phyloP scores from a whole-genome alignment of 176 grass and related monocot species.

The Oryza brachyantha region DNA sequence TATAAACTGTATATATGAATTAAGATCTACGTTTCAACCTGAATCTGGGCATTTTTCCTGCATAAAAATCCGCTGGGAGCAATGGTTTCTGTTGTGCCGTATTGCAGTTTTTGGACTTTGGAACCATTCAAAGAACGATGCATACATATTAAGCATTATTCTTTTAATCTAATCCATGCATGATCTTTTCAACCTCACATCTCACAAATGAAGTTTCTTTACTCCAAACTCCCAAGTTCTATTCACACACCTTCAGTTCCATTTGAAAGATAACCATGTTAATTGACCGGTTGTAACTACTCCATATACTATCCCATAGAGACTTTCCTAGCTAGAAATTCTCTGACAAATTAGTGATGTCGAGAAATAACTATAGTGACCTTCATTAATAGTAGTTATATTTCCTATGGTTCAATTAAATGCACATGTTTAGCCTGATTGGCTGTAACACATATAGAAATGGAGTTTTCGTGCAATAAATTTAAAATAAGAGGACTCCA shows the following conservation, averaged over 20 bases:
- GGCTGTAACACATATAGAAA: no score
- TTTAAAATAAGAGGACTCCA: no score
- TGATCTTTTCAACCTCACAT: background rate
- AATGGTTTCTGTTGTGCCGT: background rate
- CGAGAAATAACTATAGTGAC: no score
- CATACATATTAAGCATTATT: background rate
- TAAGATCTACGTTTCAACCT: background rate
- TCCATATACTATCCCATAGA: no score
- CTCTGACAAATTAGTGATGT: no score
- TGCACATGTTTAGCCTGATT: no score
- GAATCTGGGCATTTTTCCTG: constrained; percentile 26
- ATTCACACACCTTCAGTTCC: background rate
- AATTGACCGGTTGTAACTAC: no score
- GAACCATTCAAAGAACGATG: background rate
- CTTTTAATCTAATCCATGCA: background rate
- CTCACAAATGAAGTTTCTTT: background rate
- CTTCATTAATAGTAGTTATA: no score
- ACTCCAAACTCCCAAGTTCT: background rate
- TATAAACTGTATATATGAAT: background rate
- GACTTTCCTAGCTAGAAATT: no score
- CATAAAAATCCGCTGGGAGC: constrained; percentile 9
- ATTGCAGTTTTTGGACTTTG: background rate
- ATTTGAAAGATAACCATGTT: background rate
- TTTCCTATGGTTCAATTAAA: no score
- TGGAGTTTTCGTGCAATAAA: no score